Evolutionary conservation across 1,284 basidiomycete species (phyloP), one percentile per base, ranked within the genome.

Genomic region (Veloporphyrellus conicus): DNA sequence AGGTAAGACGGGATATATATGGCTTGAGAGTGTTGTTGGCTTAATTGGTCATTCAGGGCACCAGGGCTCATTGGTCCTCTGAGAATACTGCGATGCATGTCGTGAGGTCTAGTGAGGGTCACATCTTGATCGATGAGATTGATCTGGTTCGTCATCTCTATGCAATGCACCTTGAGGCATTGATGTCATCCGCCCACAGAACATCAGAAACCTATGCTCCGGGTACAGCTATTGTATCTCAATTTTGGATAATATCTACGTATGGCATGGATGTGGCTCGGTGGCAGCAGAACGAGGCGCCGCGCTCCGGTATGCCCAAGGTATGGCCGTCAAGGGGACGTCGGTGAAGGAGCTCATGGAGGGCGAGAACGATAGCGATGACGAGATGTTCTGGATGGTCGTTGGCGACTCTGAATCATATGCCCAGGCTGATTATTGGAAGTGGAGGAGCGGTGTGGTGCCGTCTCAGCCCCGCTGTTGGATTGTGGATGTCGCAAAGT

Each of bases 351-450:
- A 84, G 50, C 71, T 88, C 7, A 55, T 62, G 3, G 84, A 90
- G 59, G 78, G 78, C n/a, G 75, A 78, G 54, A 75, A 75, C 43
- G 75, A 77, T 22, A 66, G 68, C 32, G 66, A 74, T 22, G 83
- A 88, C 47, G 84, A 88, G 48, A 81, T 89, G 77, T 89, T 90
- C 59, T 88, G 87, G 84, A 82, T 87, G 79, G 76, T 86, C 38
- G 71, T 90, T 10, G 87, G 87, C 9, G 78, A 87, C 19, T 38
- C 61, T 22, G 79, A 80, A 0, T 74, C 75, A 2, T 87, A 82
- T 60, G 86, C 86, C 4, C 79, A 76, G 38, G 87, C 87, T 2
- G 79, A 88, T 56, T 84, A 90, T 62, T 90, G 87, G 87, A 76
- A 67, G 55, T 90, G 84, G 82, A 74, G 82, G 56, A 66, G 68